phyloP scores from a whole-genome alignment of 1,284 basidiomycete species.

The Trametes pubescens region DNA sequence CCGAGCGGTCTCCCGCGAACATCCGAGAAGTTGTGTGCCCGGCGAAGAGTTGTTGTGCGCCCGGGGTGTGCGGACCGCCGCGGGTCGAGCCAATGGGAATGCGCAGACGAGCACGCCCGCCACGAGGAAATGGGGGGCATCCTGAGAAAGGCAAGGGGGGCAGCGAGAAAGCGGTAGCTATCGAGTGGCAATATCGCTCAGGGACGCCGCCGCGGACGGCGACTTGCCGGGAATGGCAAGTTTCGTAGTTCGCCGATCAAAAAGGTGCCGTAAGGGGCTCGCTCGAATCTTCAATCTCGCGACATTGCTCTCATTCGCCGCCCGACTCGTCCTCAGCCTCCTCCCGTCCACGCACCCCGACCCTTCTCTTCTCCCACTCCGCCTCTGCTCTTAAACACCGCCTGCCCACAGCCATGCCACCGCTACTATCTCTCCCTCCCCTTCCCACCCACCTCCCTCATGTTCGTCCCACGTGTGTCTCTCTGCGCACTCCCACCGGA shows the following conservation, averaged over 20 bases:
- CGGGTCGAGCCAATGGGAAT: neutral
- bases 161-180: slow-evolving; percentile 5
- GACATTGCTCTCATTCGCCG: neutral
- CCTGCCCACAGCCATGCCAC: neutral
- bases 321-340: neutral
- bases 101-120: neutral
- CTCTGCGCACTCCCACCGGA: slow-evolving; percentile 61
- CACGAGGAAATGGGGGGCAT: neutral
- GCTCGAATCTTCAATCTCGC: no score
- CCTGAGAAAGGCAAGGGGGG: neutral
- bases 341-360: neutral
- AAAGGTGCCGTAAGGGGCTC: slow-evolving; percentile 14
- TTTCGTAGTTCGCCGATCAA: slow-evolving; percentile 25
- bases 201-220: slow-evolving; percentile 2
- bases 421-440: neutral
- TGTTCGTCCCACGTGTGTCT: slow-evolving; percentile 31
- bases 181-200: neutral
- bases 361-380: neutral
- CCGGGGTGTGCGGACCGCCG: neutral
- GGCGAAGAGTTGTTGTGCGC: neutral
- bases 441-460: neutral
- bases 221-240: slow-evolving; percentile 11
- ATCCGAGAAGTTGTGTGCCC: neutral
- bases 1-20: slow-evolving; percentile 4
- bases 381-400: slow-evolving; percentile 14